These are phyloP conservation scores for Sinapis alba DNA, from an alignment of 441 rosid genomes.

Conservation along the genomic window DNA sequence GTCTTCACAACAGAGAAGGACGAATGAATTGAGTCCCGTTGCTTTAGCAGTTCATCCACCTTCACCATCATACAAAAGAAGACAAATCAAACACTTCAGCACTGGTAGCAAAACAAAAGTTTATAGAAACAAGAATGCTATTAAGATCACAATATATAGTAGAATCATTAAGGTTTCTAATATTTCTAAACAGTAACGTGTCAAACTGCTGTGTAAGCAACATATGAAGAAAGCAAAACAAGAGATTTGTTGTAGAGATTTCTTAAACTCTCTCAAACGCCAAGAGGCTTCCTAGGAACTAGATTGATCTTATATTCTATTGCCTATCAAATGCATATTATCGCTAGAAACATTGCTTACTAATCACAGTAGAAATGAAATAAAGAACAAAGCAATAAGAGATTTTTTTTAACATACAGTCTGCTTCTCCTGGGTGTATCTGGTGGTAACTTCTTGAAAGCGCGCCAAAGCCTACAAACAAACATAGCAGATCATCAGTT, in stretches of 20 bases:
- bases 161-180: too few relatives aligned
- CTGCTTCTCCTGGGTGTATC: slow-evolving; percentile 90
- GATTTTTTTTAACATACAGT: slow-evolving; percentile 54
- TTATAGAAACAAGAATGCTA: too few relatives aligned
- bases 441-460: slow-evolving; percentile 91
- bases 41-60: slow-evolving; percentile 95
- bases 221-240: background rate
- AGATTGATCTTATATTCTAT: background rate
- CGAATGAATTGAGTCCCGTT: slow-evolving; percentile 77
- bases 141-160: too few relatives aligned
- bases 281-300: background rate
- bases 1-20: slow-evolving; percentile 65
- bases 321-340: background rate
- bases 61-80: slow-evolving; percentile 35
- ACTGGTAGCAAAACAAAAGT: background rate
- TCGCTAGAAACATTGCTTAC: background rate
- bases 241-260: background rate
- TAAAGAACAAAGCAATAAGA: background rate
- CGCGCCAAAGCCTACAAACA: slow-evolving; percentile 81
- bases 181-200: too few relatives aligned
- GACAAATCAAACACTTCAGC: background rate
- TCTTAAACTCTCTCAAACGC: background rate
- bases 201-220: background rate
- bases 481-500: slow-evolving; percentile 2
- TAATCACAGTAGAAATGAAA: background rate